phyloP scores from a whole-genome alignment of 371 early-diverging fungal genomes.

The Parasitella parasitica region DNA sequence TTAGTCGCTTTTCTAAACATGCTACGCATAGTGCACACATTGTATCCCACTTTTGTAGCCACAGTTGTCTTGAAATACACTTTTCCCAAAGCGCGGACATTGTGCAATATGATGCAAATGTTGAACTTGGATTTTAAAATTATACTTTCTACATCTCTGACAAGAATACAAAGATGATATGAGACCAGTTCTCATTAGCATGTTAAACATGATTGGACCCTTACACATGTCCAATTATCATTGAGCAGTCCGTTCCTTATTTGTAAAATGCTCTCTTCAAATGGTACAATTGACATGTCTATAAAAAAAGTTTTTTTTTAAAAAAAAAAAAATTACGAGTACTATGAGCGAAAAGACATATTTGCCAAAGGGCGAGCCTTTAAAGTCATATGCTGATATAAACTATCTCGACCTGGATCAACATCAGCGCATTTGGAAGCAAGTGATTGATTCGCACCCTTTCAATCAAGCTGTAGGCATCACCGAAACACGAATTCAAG shows the following conservation, averaged over 20 bases:
- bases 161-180: background rate
- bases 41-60: background rate
- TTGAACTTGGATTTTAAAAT: background rate
- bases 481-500: background rate
- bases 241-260: background rate
- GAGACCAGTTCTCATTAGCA: background rate
- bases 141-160: background rate
- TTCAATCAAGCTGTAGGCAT: constrained; percentile 52
- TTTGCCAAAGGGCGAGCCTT: constrained; percentile 5
- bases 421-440: constrained; percentile 25
- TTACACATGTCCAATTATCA: background rate
- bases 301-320: constrained; percentile 1
- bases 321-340: too few relatives aligned
- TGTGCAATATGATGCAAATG: background rate
- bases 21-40: too few relatives aligned
- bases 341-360: constrained; percentile 31
- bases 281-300: background rate
- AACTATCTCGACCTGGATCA: constrained; percentile 29
- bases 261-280: background rate
- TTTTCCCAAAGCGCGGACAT: background rate
- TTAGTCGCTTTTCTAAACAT: background rate
- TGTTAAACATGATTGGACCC: background rate
- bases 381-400: constrained; percentile 22
- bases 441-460: constrained; percentile 45
- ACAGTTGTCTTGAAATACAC: background rate